Conservation (phyloP, 208 protist species). For the Acanthamoeba royreba region DNA sequence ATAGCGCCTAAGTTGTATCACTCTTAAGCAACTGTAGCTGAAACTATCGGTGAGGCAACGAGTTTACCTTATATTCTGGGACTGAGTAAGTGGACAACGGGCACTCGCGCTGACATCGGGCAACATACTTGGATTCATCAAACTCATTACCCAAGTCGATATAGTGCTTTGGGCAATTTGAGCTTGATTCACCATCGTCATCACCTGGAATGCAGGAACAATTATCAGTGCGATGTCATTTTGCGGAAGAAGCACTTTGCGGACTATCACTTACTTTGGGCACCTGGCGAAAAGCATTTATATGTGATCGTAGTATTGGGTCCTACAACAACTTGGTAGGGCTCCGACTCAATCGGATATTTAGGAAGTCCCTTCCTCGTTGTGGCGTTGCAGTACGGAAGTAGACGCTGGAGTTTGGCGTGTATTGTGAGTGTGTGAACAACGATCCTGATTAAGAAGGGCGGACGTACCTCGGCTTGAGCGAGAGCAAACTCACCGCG, state of each 20-base stretch:
- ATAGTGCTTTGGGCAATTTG: background rate
- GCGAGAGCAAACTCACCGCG: background rate
- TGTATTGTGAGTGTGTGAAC: background rate
- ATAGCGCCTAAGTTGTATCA: no score
- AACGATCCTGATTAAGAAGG: background rate
- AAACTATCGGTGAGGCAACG: no score
- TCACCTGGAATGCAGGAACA: background rate
- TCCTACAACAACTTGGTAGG: background rate
- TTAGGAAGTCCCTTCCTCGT: background rate
- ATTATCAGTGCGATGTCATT: background rate
- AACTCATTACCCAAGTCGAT: background rate
- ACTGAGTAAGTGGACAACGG: background rate
- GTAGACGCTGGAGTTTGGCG: background rate
- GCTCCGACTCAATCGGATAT: background rate
- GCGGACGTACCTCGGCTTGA: background rate
- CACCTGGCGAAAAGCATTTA: background rate
- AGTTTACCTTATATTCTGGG: background rate
- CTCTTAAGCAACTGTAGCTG: no score
- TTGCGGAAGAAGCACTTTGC: background rate
- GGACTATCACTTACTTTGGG: no score
- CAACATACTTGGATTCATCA: background rate
- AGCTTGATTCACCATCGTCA: background rate
- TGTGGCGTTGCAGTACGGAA: background rate
- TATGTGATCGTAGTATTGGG: background rate
- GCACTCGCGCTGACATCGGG: background rate